Evolutionary conservation across 768 basidiomycete genomes (phyloP).

Genomic region (Hirschioporus abietinus): DNA sequence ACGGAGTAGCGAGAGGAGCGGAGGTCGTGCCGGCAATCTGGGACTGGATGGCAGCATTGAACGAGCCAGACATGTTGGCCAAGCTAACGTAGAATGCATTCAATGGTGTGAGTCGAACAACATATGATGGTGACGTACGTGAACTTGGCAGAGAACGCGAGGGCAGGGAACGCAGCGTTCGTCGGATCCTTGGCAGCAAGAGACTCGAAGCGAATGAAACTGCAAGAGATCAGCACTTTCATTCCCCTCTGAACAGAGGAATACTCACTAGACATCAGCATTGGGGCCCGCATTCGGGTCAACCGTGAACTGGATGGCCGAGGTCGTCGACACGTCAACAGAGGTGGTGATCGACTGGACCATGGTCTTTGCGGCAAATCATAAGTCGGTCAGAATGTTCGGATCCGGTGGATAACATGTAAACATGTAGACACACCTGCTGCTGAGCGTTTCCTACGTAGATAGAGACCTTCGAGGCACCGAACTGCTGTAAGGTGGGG

Average conservation of each 20-base stretch:
- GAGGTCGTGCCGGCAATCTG: constrained; percentile 60
- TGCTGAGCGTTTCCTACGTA: constrained; percentile 55
- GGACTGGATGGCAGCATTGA: constrained; percentile 47
- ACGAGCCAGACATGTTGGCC: constrained; percentile 64
- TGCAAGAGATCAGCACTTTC: constrained; percentile 19
- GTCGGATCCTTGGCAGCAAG: constrained; percentile 43
- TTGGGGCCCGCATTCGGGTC: constrained; percentile 49
- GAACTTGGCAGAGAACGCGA: constrained; percentile 79
- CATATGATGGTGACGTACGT: constrained; percentile 39
- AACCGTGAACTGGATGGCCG: constrained; percentile 46
- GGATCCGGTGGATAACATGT: not conserved
- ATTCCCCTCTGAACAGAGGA: not conserved
- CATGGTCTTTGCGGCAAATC: constrained; percentile 34
- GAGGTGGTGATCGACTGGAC: constrained; percentile 46
- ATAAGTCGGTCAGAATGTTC: constrained; percentile 15
- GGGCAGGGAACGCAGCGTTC: constrained; percentile 47
- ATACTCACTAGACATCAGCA: constrained; percentile 47
- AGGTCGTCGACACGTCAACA: constrained; percentile 47
- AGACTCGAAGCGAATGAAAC: constrained; percentile 79
- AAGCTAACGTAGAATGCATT: constrained; percentile 37
- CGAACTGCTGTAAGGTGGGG: constrained; percentile 49
- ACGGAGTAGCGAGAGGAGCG: constrained; percentile 45
- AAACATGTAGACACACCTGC: constrained; percentile 56
- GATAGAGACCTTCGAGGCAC: constrained; percentile 47
- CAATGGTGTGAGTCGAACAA: constrained; percentile 5